Evolutionary conservation across 2,329 filamentous ascomycete species (phyloP).

Genomic region (Dothidotthia symphoricarpi): DNA sequence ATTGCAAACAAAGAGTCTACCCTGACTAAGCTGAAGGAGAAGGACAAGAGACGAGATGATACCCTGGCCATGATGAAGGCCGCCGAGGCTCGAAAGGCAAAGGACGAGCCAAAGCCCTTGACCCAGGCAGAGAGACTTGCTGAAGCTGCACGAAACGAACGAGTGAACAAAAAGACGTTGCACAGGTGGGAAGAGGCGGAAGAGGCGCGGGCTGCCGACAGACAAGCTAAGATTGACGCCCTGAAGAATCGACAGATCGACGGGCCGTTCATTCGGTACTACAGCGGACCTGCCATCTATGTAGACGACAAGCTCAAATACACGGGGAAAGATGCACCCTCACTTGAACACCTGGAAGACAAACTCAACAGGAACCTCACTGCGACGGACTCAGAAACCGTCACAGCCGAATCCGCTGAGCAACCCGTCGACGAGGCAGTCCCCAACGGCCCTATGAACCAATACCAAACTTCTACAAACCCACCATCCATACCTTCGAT

Average conservation of each 20-base stretch:
- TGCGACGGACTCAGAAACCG: constrained; percentile 5
- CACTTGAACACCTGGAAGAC: constrained; percentile 39
- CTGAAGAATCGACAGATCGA: constrained; percentile 82
- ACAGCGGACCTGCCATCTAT: constrained; percentile 88
- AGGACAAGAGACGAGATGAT: constrained; percentile 67
- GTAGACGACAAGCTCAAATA: constrained; percentile 70
- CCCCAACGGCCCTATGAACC: constrained; percentile 5
- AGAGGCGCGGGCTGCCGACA: constrained; percentile 80
- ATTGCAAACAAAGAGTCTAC: constrained; percentile 58
- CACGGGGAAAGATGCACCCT: constrained; percentile 54
- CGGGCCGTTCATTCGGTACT: constrained; percentile 86
- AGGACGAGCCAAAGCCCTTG: constrained; percentile 74
- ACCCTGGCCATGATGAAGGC: constrained; percentile 65
- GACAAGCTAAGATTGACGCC: constrained; percentile 78
- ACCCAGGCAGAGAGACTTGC: constrained; percentile 82
- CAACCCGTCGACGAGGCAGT: constrained; percentile 2
- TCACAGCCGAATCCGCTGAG: not conserved
- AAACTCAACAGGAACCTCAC: constrained; percentile 34
- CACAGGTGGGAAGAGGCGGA: constrained; percentile 95
- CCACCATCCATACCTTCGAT: constrained; percentile 13
- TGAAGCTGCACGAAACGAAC: constrained; percentile 80
- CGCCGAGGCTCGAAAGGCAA: constrained; percentile 63
- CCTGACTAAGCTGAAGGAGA: constrained; percentile 70
- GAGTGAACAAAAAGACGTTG: constrained; percentile 82
- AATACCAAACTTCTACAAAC: constrained; percentile 12